These are phyloP conservation scores for Beverwykella pulmonaria DNA, from an alignment of 495 filamentous ascomycete species.

Conservation along the genomic window DNA sequence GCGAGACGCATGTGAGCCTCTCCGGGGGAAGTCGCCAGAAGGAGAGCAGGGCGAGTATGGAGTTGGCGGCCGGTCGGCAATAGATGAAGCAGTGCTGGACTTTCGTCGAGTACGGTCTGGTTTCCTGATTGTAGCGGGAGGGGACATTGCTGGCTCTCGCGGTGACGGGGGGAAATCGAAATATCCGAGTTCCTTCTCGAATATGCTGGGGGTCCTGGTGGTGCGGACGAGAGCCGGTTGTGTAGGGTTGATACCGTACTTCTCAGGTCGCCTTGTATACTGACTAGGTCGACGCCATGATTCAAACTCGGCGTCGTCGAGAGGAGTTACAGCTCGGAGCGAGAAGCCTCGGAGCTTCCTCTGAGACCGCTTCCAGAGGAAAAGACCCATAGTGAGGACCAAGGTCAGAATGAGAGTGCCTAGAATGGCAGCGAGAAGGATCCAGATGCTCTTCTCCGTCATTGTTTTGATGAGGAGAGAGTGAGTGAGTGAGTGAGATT, in stretches of 20 bases:
- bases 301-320: conserved; percentile 40
- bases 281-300: conserved; percentile 38
- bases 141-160: not conserved
- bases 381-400: conserved; percentile 19
- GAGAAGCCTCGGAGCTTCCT: conserved; percentile 34
- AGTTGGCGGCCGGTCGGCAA: conserved; percentile 38
- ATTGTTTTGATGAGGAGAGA: conserved; percentile 4
- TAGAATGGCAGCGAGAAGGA: conserved; percentile 33
- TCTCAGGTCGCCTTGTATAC: conserved; percentile 31
- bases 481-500: not conserved
- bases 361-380: conserved; percentile 35
- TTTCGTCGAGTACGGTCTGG: conserved; percentile 32
- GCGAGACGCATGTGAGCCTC: conserved; percentile 12
- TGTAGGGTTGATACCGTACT: conserved; percentile 34
- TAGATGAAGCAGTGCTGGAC: conserved; percentile 31
- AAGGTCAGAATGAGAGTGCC: conserved; percentile 28
- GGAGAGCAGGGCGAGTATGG: conserved; percentile 30
- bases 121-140: conserved; percentile 23
- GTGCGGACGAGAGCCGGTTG: conserved; percentile 27
- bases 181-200: conserved; percentile 30
- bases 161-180: conserved; percentile 26
- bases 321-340: conserved; percentile 37
- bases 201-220: conserved; percentile 24
- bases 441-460: conserved; percentile 32
- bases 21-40: conserved; percentile 14